phyloP scores from a whole-genome alignment of 169 alveolate genomes.

The Theileria annulata region DNA sequence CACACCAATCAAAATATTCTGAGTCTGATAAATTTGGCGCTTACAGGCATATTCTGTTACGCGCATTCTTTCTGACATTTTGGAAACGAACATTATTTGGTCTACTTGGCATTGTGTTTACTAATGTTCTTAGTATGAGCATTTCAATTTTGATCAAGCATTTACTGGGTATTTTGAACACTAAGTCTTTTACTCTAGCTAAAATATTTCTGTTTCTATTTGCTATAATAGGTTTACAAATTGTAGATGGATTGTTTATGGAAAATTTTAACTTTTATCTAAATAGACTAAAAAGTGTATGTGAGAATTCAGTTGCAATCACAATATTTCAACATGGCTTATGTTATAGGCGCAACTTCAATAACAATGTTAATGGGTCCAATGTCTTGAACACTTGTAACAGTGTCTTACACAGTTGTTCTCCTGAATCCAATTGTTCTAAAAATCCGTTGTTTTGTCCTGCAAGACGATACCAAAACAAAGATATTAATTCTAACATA shows the following conservation, averaged over 20 bases:
- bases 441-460: slow-evolving; percentile 49
- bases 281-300: slow-evolving; percentile 4
- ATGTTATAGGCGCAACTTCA: slow-evolving; percentile 42
- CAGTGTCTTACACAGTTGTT: background rate
- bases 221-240: slow-evolving; percentile 15
- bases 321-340: slow-evolving; percentile 50
- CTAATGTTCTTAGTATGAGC: slow-evolving; percentile 25
- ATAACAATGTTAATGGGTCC: background rate
- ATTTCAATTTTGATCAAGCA: slow-evolving; percentile 8
- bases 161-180: background rate
- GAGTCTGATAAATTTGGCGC: background rate
- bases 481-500: slow-evolving; percentile 32
- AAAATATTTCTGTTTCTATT: background rate
- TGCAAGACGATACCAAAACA: slow-evolving; percentile 46
- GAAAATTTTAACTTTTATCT: slow-evolving; percentile 35
- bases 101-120: slow-evolving; percentile 11
- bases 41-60: background rate
- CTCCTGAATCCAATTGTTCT: background rate
- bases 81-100: slow-evolving; percentile 9
- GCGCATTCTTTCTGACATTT: slow-evolving; percentile 33
- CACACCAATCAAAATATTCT: background rate
- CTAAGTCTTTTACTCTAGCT: background rate
- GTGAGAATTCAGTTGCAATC: slow-evolving; percentile 28
- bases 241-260: slow-evolving; percentile 5
- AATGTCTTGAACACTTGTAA: background rate